phyloP scores from a whole-genome alignment of 306 rosid species.

The Castanospermum australe region DNA sequence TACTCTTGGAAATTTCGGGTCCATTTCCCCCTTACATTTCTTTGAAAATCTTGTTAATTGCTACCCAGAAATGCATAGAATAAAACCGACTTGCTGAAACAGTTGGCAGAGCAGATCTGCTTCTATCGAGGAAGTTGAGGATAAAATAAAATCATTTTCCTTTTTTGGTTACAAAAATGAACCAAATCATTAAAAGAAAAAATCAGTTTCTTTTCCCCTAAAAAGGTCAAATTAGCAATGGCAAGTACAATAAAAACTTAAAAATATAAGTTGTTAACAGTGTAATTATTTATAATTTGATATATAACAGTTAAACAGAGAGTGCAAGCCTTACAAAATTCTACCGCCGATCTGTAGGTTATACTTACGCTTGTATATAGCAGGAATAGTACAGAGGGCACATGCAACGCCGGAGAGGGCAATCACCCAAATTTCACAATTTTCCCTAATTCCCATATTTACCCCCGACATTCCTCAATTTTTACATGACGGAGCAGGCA shows the following conservation, averaged over 20 bases:
- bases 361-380: background rate
- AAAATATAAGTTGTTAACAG: background rate
- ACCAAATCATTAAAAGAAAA: background rate
- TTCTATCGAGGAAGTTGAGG: background rate
- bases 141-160: too few relatives aligned
- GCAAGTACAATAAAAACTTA: too few relatives aligned
- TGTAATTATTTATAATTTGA: background rate
- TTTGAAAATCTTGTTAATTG: background rate
- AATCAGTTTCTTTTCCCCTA: too few relatives aligned
- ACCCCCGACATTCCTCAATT: background rate
- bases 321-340: constrained; percentile 39
- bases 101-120: background rate
- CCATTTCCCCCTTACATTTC: background rate
- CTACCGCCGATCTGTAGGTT: constrained; percentile 28
- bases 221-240: too few relatives aligned
- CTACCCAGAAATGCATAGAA: background rate
- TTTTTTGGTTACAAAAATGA: too few relatives aligned
- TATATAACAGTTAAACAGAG: background rate
- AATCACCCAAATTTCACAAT: constrained; percentile 11
- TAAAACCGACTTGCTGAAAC: background rate
- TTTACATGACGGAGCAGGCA: constrained; percentile 63
- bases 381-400: constrained; percentile 18
- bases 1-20: background rate
- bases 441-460: background rate
- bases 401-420: constrained; percentile 24